Conservation (phyloP, 306 rosid species). For the cucumber (Cucumis sativus) region Cucumber_9930_V3 NC_026661.2:4993501-4994000, state of each 20-base stretch:
- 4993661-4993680: conserved; percentile 43
- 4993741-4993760: conserved; percentile 94
- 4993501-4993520: neutral
- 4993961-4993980: neutral
- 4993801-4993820: conserved; percentile 74
- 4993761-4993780: conserved; percentile 83
- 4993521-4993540: neutral
- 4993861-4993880: conserved; percentile 61
- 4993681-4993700: conserved; percentile 44
- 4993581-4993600: neutral
- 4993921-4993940: neutral
- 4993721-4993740: conserved; percentile 85
- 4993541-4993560: neutral
- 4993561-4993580: neutral
- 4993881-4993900: conserved; percentile 47
- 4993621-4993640: conserved; percentile 32
- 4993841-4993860: conserved; percentile 88
- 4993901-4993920: neutral
- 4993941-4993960: neutral
- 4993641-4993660: conserved; percentile 32
- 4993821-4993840: conserved; percentile 98
- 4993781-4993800: conserved; percentile 80
- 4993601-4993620: neutral
- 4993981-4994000: neutral
- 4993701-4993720: conserved; percentile 85